Evolutionary conservation across 73 alveolate genomes (phyloP).

Genomic region (Paramecium octaurelia): DNA sequence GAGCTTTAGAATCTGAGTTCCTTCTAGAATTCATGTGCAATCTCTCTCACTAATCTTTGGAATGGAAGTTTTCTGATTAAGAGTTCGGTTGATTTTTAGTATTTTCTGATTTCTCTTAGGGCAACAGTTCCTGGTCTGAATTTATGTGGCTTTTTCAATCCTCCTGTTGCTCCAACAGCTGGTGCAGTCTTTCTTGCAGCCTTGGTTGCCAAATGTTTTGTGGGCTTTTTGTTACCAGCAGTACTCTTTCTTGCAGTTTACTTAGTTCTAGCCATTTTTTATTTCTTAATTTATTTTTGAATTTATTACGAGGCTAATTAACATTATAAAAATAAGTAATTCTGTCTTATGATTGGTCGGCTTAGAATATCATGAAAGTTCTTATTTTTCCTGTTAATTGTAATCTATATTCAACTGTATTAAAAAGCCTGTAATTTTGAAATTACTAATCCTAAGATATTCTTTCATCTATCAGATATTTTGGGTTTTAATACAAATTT

Average conservation of each 20-base stretch:
- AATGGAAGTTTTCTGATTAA: constrained; percentile 92
- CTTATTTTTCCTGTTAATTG: background rate
- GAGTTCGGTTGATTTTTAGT: constrained; percentile 83
- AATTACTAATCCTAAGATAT: background rate
- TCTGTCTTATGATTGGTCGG: background rate
- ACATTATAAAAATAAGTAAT: background rate
- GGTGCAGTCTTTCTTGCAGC: constrained; percentile 90
- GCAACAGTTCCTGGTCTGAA: constrained; percentile 96
- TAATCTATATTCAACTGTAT: background rate
- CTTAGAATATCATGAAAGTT: background rate
- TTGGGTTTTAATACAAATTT: background rate
- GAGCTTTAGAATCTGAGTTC: constrained; percentile 89
- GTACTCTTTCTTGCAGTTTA: constrained; percentile 73
- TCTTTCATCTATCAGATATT: background rate
- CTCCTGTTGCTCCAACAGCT: constrained; percentile 58
- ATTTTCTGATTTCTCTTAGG: constrained; percentile 84
- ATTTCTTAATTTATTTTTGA: background rate
- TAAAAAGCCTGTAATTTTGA: background rate
- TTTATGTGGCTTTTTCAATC: constrained; percentile 86
- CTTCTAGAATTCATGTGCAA: constrained; percentile 86
- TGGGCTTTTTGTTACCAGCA: constrained; percentile 77
- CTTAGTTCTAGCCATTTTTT: constrained; percentile 72
- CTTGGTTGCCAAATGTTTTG: constrained; percentile 78
- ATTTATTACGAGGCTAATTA: background rate
- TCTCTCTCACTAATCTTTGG: constrained; percentile 94